Percentiles rank a stretch among this genome's conserved stretches.
Evolutionary conservation across 176 grass and related monocot genomes (phyloP).

Genomic region (Zea luxurians): DNA sequence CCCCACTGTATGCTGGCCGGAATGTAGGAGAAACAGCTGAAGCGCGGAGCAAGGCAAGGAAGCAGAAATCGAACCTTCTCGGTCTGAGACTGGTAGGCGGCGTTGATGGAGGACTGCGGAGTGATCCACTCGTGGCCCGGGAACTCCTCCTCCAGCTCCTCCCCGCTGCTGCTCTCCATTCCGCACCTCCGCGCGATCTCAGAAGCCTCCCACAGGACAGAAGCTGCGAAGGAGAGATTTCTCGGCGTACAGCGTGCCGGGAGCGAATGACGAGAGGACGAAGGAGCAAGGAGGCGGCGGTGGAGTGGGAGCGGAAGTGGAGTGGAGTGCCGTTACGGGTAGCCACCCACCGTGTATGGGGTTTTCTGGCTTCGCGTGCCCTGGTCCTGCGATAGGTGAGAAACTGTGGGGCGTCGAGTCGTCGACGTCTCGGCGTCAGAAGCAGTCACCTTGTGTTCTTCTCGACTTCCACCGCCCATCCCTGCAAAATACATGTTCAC

Average conservation of each 20-base stretch:
- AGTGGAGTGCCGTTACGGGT: conserved; percentile 44
- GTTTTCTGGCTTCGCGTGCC: conserved; percentile 14
- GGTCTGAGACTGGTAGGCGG: conserved; percentile 84
- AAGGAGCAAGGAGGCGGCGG: background rate
- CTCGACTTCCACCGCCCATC: background rate
- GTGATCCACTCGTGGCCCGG: conserved; percentile 96
- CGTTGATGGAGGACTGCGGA: conserved; percentile 88
- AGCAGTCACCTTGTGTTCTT: background rate
- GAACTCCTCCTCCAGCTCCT: conserved; percentile 79
- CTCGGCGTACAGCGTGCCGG: conserved; percentile 10
- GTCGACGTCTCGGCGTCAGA: background rate
- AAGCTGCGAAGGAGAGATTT: background rate
- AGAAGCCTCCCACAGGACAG: background rate
- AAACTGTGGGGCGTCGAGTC: background rate
- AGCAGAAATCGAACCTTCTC: conserved; percentile 58
- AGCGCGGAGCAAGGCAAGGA: background rate
- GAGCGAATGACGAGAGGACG: background rate
- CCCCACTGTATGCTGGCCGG: background rate
- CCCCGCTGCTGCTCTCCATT: conserved; percentile 97
- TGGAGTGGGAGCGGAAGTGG: background rate
- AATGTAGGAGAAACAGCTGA: background rate
- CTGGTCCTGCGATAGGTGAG: conserved; percentile 23
- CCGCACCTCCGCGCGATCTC: conserved; percentile 26
- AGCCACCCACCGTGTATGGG: conserved; percentile 44
- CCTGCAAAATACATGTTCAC: too few species aligned